Conservation (phyloP, 2,329 filamentous ascomycete species). For the Beauveria medogensis region DNA sequence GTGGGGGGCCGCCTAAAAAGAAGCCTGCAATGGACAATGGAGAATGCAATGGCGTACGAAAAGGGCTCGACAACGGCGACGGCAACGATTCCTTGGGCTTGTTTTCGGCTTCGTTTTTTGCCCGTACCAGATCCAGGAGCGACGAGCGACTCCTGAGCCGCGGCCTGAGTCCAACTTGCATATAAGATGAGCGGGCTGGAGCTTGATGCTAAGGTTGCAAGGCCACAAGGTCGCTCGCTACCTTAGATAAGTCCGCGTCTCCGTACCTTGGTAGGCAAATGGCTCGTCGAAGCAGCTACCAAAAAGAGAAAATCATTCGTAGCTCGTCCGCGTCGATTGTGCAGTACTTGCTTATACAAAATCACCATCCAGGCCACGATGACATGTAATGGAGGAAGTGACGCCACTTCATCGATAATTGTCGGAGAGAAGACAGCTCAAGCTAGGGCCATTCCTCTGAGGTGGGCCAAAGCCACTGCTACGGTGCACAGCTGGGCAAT, state of each 20-base stretch:
- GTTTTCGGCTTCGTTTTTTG: slow-evolving; percentile 12
- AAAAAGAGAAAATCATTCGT: background rate
- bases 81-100: background rate
- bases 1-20: background rate
- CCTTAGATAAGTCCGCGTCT: background rate
- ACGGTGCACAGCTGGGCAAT: background rate
- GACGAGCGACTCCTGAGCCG: slow-evolving; percentile 13
- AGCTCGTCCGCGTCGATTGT: background rate
- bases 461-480: slow-evolving; percentile 6
- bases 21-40: background rate
- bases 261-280: background rate
- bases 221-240: background rate
- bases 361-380: background rate
- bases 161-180: slow-evolving; percentile 13
- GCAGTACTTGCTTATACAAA: background rate
- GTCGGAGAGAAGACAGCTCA: background rate
- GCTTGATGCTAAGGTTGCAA: background rate
- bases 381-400: slow-evolving; percentile 1
- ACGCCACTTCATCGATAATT: background rate
- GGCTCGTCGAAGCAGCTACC: background rate
- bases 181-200: slow-evolving; percentile 1
- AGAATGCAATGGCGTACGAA: background rate
- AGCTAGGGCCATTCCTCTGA: slow-evolving; percentile 4
- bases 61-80: slow-evolving; percentile 6
- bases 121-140: slow-evolving; percentile 11